Base-by-base conservation (phyloP, 1,139 yeast species). In the Yamadazyma jaroonii region DNA sequence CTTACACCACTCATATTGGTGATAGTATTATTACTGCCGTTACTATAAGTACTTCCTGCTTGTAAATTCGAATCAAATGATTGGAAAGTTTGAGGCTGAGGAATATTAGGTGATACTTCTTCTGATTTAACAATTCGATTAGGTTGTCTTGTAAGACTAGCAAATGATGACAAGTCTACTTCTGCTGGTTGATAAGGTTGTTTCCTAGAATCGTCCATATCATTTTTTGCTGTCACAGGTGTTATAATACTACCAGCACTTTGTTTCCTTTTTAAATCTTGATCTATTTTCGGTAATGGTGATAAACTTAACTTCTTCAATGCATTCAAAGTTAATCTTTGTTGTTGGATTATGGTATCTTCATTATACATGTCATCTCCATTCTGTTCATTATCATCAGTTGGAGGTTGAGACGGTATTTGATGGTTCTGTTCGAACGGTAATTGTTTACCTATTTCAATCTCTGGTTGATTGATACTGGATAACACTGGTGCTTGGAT, bases 171-270 rank as follows among this genome's bases (percentile, higher is more conserved):
- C 43, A 75, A 59, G 45, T 75, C 81, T 6, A 72, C 80, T 43
- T 74, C 76, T 1, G 81, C 80, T 0, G 80, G 80, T 38, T 70
- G 74, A 50, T 74, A 75, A 1, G 75, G 74, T 38, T 63, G 22
- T 39, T 40, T 36, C 14, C 26, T 33, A 5, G 10, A 7, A 3
- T 33, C 36, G n/a, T 32, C 11, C 13, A 8, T 13, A 20, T 13
- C 24, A 12, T 10, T n/a, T 8, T 29, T 10, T 10, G n/a, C 13
- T 9, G 15, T 28, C 3, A 14, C n/a, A 3, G 31, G 15, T 3
- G 25, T 20, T 9, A 22, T 10, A n/a, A 37, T 29, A 27, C 35
- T 36, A n/a, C 32, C 35, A 25, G 32, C 25, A 14, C 34, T 22
- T 17, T 25, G 34, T 11, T 34, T 28, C 10, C 30, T 10, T 10